Conservation (phyloP, 371 early-diverging fungal genomes). For the Rhizopus arrhizus region DNA sequence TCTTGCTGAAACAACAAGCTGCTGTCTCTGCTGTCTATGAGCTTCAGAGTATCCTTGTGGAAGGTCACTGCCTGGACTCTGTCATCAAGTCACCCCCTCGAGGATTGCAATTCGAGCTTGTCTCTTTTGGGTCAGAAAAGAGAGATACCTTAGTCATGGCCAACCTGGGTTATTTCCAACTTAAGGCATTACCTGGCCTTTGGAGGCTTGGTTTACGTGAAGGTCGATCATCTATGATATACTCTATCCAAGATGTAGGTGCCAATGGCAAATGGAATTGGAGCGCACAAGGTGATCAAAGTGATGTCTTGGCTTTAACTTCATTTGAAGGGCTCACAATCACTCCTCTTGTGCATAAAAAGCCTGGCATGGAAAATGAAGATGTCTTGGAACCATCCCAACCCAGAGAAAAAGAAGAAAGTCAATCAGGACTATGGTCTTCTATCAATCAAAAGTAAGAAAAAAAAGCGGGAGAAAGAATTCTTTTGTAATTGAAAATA, state of each 20-base stretch:
- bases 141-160: slow-evolving; percentile 96
- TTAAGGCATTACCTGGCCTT: slow-evolving; percentile 89
- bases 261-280: slow-evolving; percentile 50
- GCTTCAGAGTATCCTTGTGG: slow-evolving; percentile 82
- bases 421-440: slow-evolving; percentile 18
- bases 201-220: slow-evolving; percentile 81
- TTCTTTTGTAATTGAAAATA: neutral
- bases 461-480: neutral
- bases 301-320: slow-evolving; percentile 56
- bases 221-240: slow-evolving; percentile 81
- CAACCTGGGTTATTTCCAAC: slow-evolving; percentile 93
- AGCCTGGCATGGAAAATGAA: slow-evolving; percentile 77
- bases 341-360: slow-evolving; percentile 76
- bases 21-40: slow-evolving; percentile 78
- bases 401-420: slow-evolving; percentile 7
- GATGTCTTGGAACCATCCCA: slow-evolving; percentile 65
- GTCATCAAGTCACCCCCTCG: slow-evolving; percentile 73
- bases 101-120: slow-evolving; percentile 84
- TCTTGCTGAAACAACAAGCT: slow-evolving; percentile 53
- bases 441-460: slow-evolving; percentile 44
- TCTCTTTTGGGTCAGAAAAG: slow-evolving; percentile 44
- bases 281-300: slow-evolving; percentile 36
- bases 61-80: slow-evolving; percentile 85
- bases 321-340: slow-evolving; percentile 85
- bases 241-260: slow-evolving; percentile 70